Conservation (phyloP, 306 rosid genomes). For the Prosopis cineraria region DNA sequence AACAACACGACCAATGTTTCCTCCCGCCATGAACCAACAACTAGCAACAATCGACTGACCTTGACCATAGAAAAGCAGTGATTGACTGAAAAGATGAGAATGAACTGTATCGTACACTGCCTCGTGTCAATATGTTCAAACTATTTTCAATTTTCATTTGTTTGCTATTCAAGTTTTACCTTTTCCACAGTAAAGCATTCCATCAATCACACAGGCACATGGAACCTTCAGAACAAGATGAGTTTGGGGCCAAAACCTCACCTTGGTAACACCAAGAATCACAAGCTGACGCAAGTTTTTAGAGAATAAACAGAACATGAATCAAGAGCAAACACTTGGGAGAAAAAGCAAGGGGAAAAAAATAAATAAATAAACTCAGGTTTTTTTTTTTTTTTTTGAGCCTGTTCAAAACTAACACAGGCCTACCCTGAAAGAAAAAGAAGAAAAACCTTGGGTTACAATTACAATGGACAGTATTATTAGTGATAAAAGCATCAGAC, state of each 20-base stretch:
- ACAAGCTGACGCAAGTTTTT: neutral
- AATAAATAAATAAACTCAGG: too few relatives aligned
- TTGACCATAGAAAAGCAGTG: too few relatives aligned
- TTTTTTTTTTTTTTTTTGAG: neutral
- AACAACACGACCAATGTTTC: too few relatives aligned
- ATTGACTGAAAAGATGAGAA: too few relatives aligned
- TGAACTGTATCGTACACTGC: neutral
- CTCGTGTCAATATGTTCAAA: neutral
- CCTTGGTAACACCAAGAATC: neutral
- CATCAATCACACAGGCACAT: neutral
- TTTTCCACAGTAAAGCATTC: neutral
- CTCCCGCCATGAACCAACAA: too few relatives aligned
- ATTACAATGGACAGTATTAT: slow-evolving; percentile 45
- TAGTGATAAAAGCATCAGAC: slow-evolving; percentile 32
- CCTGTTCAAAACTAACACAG: slow-evolving; percentile 8
- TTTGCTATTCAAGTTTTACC: neutral
- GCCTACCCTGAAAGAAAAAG: slow-evolving; percentile 12
- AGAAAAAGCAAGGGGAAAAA: neutral
- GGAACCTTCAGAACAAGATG: neutral
- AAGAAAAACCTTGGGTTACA: slow-evolving; percentile 19
- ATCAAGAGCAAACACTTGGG: neutral
- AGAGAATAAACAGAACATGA: neutral
- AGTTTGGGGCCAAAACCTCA: neutral
- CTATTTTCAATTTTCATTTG: neutral
- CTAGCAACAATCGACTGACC: too few relatives aligned